Evolutionary conservation across 306 rosid genomes (phyloP).

Genomic region (Crataegus laevigata): DNA sequence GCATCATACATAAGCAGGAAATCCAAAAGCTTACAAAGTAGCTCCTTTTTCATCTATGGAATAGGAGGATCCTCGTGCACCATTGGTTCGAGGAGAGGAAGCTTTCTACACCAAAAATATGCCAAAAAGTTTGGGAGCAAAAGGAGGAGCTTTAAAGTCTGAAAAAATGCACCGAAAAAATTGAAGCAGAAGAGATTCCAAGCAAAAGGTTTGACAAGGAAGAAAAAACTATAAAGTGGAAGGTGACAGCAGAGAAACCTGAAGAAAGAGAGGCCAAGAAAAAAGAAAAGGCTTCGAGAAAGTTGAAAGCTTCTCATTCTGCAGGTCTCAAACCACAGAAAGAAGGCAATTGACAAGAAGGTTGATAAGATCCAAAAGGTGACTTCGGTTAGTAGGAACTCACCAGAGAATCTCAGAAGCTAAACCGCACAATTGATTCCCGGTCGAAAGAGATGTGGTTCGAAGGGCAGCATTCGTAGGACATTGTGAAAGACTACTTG

Average conservation of each 20-base stretch:
- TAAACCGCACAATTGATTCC: no score
- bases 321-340: slow-evolving; percentile 33
- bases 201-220: slow-evolving; percentile 29
- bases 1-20: no score
- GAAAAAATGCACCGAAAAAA: neutral
- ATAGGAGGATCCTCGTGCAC: slow-evolving; percentile 14
- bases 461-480: no score
- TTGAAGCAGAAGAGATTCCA: no score
- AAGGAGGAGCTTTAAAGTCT: slow-evolving; percentile 17
- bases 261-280: slow-evolving; percentile 10
- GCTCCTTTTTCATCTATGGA: slow-evolving; percentile 17
- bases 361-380: slow-evolving; percentile 24
- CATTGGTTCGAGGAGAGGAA: slow-evolving; percentile 19
- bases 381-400: neutral
- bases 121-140: no score
- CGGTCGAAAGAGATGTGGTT: no score
- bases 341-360: slow-evolving; percentile 32
- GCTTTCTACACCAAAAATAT: no score
- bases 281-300: slow-evolving; percentile 32
- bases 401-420: no score
- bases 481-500: no score
- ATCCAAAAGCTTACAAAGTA: no score
- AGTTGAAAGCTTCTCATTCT: slow-evolving; percentile 30
- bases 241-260: no score
- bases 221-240: slow-evolving; percentile 11